These are phyloP conservation scores for Aspergillus ruber DNA, from an alignment of 2,329 filamentous ascomycete species.

Conservation along the genomic window DNA sequence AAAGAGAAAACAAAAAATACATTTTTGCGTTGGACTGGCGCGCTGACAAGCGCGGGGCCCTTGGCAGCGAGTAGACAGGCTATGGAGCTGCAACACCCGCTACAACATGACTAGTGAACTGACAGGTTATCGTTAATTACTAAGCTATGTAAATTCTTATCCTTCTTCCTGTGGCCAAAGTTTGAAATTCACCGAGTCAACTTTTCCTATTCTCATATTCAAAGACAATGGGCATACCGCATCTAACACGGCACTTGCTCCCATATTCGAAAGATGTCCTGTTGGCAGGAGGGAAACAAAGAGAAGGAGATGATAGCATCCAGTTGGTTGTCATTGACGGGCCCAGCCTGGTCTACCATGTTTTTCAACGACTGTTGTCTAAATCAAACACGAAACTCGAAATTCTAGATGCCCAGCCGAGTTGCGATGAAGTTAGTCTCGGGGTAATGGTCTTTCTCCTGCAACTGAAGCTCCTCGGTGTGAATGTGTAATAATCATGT, in stretches of 20 bases:
- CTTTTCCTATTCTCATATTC: no score
- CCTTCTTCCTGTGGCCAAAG: no score
- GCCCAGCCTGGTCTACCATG: conserved; percentile 68
- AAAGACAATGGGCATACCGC: conserved; percentile 27
- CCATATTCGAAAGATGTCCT: conserved; percentile 22
- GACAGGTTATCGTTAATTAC: no score
- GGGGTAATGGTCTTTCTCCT: conserved; percentile 59
- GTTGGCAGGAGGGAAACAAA: conserved; percentile 8
- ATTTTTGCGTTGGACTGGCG: no score
- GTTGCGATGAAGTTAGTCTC: conserved; percentile 58
- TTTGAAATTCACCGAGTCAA: no score
- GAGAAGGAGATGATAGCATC: conserved; percentile 9
- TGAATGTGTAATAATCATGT: conserved; percentile 60
- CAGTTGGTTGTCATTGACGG: conserved; percentile 61
- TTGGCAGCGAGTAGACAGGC: no score
- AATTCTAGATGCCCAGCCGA: conserved; percentile 49
- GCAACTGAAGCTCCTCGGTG: conserved; percentile 48
- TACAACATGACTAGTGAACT: no score
- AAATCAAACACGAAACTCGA: conserved; percentile 34
- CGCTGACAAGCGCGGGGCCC: no score
- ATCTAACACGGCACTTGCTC: conserved; percentile 25
- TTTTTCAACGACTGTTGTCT: conserved; percentile 54
- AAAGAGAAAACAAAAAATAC: no score
- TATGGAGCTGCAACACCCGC: no score
- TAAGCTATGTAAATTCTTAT: no score